A percentile compares a stretch with the other conserved stretches of the same genome.
These are phyloP conservation scores for Metschnikowia anglica DNA, from an alignment of 805 yeast genomes.

Conservation along the genomic window DNA sequence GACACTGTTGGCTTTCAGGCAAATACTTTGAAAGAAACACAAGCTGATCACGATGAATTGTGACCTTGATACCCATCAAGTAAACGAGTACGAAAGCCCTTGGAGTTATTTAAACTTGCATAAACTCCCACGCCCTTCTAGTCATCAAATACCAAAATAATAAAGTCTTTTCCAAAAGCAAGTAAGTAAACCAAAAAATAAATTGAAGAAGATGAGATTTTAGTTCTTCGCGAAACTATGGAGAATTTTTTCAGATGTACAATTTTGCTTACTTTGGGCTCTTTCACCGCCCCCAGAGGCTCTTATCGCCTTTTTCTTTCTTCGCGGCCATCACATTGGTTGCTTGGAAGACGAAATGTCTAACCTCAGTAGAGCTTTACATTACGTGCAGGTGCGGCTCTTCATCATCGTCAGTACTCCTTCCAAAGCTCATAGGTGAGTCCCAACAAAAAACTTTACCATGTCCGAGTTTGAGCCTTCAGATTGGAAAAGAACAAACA, in stretches of 20 bases:
- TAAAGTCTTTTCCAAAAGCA: neutral
- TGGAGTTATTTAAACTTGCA: neutral
- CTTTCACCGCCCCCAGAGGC: too few relatives aligned
- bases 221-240: too few relatives aligned
- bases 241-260: too few relatives aligned
- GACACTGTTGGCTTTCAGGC: neutral
- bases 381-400: too few relatives aligned
- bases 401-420: too few relatives aligned
- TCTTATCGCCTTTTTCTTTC: neutral
- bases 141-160: neutral
- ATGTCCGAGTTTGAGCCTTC: conserved; percentile 51
- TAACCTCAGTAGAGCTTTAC: too few relatives aligned
- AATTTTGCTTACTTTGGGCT: too few relatives aligned
- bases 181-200: neutral
- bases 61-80: conserved; percentile 2
- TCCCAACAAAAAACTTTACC: too few relatives aligned
- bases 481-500: conserved; percentile 59
- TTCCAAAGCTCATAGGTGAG: too few relatives aligned
- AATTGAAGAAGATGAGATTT: too few relatives aligned
- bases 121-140: neutral
- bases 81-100: neutral
- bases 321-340: neutral
- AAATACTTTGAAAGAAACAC: neutral
- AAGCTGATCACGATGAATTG: conserved; percentile 7
- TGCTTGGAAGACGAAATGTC: neutral